Evolutionary conservation across 148 eudicot genomes (phyloP).

Genomic region (Diospyros kaki): DNA sequence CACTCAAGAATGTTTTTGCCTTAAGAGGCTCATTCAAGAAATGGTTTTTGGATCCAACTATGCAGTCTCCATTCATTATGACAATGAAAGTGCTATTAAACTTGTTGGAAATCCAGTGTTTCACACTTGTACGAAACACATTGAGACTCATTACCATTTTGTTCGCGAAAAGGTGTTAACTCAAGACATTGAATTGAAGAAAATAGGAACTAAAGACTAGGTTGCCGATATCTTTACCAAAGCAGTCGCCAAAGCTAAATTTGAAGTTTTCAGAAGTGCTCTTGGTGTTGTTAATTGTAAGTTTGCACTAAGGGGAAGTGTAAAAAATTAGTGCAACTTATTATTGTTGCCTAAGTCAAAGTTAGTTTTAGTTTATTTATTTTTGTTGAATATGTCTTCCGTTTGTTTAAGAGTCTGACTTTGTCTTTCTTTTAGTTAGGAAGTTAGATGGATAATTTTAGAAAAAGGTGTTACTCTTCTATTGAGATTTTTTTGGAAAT

Average conservation of each 20-base stretch:
- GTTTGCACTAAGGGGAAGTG: conserved; percentile 10
- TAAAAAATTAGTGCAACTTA: conserved; percentile 4
- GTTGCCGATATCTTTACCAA: too few relatives aligned
- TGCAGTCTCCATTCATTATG: background rate
- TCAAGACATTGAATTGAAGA: conserved; percentile 4
- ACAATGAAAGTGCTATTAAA: conserved; percentile 7
- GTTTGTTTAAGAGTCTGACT: background rate
- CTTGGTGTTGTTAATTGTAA: conserved; percentile 7
- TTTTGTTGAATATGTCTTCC: too few relatives aligned
- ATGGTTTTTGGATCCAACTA: background rate
- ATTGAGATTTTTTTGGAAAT: too few relatives aligned
- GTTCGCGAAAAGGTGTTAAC: conserved; percentile 10
- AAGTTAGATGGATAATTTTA: too few relatives aligned
- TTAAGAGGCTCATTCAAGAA: conserved; percentile 9
- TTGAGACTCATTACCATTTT: background rate
- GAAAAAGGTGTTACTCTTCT: too few relatives aligned
- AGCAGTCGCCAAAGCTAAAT: conserved; percentile 13
- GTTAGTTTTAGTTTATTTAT: too few relatives aligned
- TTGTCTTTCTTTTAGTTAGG: background rate
- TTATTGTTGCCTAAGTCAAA: too few relatives aligned
- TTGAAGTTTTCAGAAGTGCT: conserved; percentile 2
- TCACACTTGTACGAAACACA: conserved; percentile 6
- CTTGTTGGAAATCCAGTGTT: conserved; percentile 13
- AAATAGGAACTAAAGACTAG: conserved; percentile 4
- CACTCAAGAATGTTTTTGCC: too few relatives aligned